Conservation (phyloP, 2,329 filamentous ascomycete species). For the Pestalotiopsis sp. region DNA sequence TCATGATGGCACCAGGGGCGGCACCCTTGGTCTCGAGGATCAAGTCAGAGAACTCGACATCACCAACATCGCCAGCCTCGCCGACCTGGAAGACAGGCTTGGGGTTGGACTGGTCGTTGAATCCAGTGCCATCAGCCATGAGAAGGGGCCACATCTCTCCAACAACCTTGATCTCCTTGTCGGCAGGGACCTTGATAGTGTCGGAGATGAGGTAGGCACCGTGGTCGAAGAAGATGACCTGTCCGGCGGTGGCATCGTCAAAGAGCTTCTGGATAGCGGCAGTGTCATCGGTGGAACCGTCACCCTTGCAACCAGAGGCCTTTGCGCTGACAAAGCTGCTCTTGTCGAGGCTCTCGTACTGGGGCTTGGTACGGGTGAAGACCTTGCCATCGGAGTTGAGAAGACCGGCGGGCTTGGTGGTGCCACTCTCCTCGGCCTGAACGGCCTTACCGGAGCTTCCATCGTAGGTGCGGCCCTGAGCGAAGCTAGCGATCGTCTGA, state of each 20-base stretch:
- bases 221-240: slow-evolving; percentile 76
- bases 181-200: slow-evolving; percentile 67
- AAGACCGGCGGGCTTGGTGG: slow-evolving; percentile 68
- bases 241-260: slow-evolving; percentile 63
- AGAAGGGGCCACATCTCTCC: slow-evolving; percentile 92
- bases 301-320: slow-evolving; percentile 79
- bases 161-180: slow-evolving; percentile 79
- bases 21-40: slow-evolving; percentile 84
- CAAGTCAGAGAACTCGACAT: slow-evolving; percentile 85
- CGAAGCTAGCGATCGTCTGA: slow-evolving; percentile 70
- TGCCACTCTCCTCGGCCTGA: slow-evolving; percentile 59
- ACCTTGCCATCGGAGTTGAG: slow-evolving; percentile 64
- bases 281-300: slow-evolving; percentile 87
- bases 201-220: slow-evolving; percentile 72
- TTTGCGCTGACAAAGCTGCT: slow-evolving; percentile 83
- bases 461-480: slow-evolving; percentile 77
- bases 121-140: slow-evolving; percentile 76
- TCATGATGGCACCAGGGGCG: slow-evolving; percentile 83
- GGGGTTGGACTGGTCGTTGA: slow-evolving; percentile 75
- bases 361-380: slow-evolving; percentile 85
- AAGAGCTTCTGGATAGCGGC: slow-evolving; percentile 79
- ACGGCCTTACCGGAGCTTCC: slow-evolving; percentile 51
- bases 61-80: slow-evolving; percentile 72
- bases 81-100: slow-evolving; percentile 87
- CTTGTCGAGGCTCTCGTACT: slow-evolving; percentile 73